These are phyloP conservation scores for Boletus pseudopeckii DNA, from an alignment of 768 basidiomycete species.

Conservation along the genomic window DNA sequence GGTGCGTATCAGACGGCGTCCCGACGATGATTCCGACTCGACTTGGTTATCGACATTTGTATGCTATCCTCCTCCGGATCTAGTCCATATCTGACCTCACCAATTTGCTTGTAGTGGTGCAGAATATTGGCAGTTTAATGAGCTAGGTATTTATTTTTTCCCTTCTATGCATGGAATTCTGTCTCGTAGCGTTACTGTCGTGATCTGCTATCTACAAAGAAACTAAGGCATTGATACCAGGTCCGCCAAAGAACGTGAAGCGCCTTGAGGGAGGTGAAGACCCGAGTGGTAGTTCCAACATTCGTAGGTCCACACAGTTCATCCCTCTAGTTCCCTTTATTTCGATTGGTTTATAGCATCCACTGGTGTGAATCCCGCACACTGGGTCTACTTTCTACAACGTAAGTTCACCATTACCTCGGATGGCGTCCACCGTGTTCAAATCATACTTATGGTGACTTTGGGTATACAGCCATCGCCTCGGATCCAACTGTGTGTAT, in stretches of 20 bases:
- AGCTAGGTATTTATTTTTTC: constrained; percentile 31
- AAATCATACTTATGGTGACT: constrained; percentile 3
- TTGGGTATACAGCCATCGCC: constrained; percentile 25
- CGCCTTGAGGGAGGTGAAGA: constrained; percentile 46
- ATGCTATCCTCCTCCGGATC: constrained; percentile 3
- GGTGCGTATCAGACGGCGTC: constrained; percentile 42
- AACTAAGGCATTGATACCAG: constrained; percentile 10
- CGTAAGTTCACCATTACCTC: constrained; percentile 26
- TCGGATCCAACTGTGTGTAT: constrained; percentile 33
- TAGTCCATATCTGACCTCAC: constrained; percentile 13
- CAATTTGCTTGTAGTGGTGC: constrained; percentile 23
- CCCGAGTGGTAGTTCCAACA: constrained; percentile 44
- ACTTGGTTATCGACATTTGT: constrained; percentile 49
- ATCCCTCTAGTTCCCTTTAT: background rate
- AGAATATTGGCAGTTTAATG: constrained; percentile 49
- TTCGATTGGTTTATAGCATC: constrained; percentile 32
- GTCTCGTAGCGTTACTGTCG: background rate
- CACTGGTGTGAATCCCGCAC: constrained; percentile 46
- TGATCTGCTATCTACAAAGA: constrained; percentile 1
- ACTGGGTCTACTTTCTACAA: constrained; percentile 45
- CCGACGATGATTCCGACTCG: constrained; percentile 46
- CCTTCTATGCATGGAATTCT: background rate
- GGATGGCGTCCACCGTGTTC: background rate
- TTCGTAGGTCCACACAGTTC: constrained; percentile 33
- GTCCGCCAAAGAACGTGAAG: constrained; percentile 35